These are phyloP conservation scores for barley (Hordeum vulgare) DNA, from an alignment of 176 grass and related monocot species.

Conservation along the genomic window DNA sequence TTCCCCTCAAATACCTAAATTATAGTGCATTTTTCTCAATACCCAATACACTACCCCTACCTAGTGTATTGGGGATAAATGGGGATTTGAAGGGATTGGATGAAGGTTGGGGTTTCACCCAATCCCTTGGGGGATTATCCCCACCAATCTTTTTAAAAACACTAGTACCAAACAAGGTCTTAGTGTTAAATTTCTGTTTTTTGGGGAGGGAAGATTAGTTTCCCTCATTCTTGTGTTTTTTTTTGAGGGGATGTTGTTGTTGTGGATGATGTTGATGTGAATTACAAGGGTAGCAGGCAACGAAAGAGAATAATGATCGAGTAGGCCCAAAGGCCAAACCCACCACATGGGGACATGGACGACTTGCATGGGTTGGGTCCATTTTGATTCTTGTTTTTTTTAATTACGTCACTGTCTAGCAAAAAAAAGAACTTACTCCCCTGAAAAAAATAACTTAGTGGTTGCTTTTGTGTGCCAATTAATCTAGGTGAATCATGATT, in stretches of 20 bases:
- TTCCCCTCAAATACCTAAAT: too few relatives aligned
- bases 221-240: too few relatives aligned
- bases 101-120: too few relatives aligned
- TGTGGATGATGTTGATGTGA: constrained; percentile 6
- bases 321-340: constrained; percentile 12
- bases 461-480: neutral
- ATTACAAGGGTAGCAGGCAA: neutral
- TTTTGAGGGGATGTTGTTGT: too few relatives aligned
- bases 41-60: too few relatives aligned
- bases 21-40: too few relatives aligned
- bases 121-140: too few relatives aligned
- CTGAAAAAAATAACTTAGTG: neutral
- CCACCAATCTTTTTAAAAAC: too few relatives aligned
- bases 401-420: neutral
- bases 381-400: constrained; percentile 2
- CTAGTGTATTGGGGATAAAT: too few relatives aligned
- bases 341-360: constrained; percentile 10
- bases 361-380: constrained; percentile 11
- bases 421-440: neutral
- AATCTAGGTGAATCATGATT: neutral
- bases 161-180: too few relatives aligned
- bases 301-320: neutral
- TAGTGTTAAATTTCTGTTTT: neutral
- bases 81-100: too few relatives aligned
- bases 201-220: neutral